Percentiles rank a stretch among this genome's conserved stretches.
Evolutionary conservation across 2,329 filamentous ascomycete genomes (phyloP).

Genomic region (Xylariales sp.): DNA sequence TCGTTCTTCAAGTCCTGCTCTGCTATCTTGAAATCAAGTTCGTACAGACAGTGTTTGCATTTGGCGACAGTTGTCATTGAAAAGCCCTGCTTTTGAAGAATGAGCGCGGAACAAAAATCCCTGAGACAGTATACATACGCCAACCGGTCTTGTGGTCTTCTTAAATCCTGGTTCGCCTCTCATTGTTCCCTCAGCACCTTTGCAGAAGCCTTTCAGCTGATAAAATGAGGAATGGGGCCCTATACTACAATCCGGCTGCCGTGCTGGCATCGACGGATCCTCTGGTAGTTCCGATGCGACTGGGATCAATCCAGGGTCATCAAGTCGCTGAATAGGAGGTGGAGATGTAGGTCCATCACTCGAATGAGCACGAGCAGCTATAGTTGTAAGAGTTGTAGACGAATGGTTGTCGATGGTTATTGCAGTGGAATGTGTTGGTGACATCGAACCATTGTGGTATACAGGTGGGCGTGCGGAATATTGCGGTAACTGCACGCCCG

Average conservation of each 20-base stretch:
- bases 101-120: neutral
- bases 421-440: slow-evolving; percentile 12
- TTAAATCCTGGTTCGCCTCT: slow-evolving; percentile 45
- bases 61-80: slow-evolving; percentile 41
- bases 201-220: slow-evolving; percentile 49
- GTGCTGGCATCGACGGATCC: slow-evolving; percentile 14
- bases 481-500: slow-evolving; percentile 14
- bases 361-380: slow-evolving; percentile 3
- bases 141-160: slow-evolving; percentile 44
- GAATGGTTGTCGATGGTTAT: slow-evolving; percentile 15
- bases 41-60: slow-evolving; percentile 49
- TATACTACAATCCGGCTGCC: slow-evolving; percentile 37
- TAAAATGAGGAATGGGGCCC: slow-evolving; percentile 45
- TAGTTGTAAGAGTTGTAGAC: slow-evolving; percentile 15
- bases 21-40: slow-evolving; percentile 48
- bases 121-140: slow-evolving; percentile 22
- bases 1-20: slow-evolving; percentile 46
- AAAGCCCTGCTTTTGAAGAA: slow-evolving; percentile 30
- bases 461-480: slow-evolving; percentile 20
- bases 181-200: slow-evolving; percentile 46
- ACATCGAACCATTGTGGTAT: slow-evolving; percentile 13
- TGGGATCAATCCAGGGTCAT: slow-evolving; percentile 31
- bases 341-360: neutral
- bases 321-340: slow-evolving; percentile 8
- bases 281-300: slow-evolving; percentile 26